Percentiles rank a stretch among this genome's conserved stretches.
Evolutionary conservation across 2,329 filamentous ascomycete genomes (phyloP).

Genomic region (Colletotrichum eleusines): DNA sequence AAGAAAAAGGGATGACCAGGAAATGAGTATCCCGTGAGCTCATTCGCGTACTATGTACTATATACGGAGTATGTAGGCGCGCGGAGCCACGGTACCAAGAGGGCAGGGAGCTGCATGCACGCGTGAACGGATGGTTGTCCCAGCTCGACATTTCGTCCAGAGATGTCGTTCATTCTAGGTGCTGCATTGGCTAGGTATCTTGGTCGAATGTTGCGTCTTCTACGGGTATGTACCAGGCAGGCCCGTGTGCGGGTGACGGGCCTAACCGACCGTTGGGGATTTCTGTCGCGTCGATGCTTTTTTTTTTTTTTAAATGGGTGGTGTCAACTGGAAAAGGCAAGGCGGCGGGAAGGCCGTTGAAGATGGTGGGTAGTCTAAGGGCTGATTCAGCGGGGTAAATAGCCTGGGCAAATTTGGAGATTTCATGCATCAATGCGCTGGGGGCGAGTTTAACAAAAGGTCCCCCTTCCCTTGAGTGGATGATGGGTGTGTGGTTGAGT

Average conservation of each 20-base stretch:
- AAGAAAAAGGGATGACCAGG: slow-evolving; percentile 7
- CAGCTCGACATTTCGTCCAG: neutral
- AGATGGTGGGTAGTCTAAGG: slow-evolving; percentile 39
- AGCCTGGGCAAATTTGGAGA: slow-evolving; percentile 38
- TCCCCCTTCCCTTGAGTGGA: neutral
- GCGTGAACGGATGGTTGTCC: slow-evolving; percentile 22
- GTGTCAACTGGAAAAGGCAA: slow-evolving; percentile 32
- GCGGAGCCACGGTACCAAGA: neutral
- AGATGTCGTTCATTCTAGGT: slow-evolving; percentile 25
- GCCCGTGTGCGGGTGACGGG: neutral
- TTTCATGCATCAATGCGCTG: slow-evolving; percentile 39
- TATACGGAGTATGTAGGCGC: slow-evolving; percentile 2
- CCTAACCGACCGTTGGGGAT: slow-evolving; percentile 23
- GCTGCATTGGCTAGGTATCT: neutral
- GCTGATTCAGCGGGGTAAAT: slow-evolving; percentile 42
- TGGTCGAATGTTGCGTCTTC: neutral
- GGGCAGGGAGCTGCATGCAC: slow-evolving; percentile 16
- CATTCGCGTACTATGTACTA: too few species aligned
- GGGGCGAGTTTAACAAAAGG: slow-evolving; percentile 21
- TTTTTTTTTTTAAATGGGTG: slow-evolving; percentile 24
- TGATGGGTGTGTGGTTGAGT: too few species aligned
- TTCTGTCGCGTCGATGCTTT: slow-evolving; percentile 13
- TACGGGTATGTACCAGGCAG: neutral
- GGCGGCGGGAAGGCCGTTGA: slow-evolving; percentile 40
- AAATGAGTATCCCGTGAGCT: too few species aligned